These are phyloP conservation scores for Lipomyces lipofer DNA, from an alignment of 805 yeast genomes.

Conservation along the genomic window DNA sequence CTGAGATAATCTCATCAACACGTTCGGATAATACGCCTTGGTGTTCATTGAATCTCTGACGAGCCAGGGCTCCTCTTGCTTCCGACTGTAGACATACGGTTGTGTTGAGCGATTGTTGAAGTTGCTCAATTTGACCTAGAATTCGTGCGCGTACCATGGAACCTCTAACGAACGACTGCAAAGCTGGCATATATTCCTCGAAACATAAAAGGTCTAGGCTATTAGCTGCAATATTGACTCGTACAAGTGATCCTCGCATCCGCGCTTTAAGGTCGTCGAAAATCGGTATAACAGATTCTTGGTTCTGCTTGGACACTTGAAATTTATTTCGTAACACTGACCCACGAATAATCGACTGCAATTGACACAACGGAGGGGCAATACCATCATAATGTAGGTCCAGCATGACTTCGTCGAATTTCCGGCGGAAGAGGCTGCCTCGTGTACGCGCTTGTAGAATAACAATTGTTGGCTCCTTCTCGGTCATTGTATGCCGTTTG, in stretches of 20 bases:
- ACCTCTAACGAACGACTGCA: conserved; percentile 30
- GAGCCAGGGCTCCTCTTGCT: conserved; percentile 48
- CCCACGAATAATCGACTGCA: conserved; percentile 47
- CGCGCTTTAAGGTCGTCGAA: conserved; percentile 21
- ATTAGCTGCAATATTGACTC: conserved; percentile 7
- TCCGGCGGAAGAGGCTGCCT: conserved; percentile 39
- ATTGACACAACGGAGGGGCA: conserved; percentile 31
- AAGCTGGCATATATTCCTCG: conserved; percentile 1
- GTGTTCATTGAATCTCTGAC: conserved; percentile 24
- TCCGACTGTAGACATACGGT: conserved; percentile 56
- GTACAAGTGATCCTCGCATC: conserved; percentile 25
- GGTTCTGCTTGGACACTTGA: background rate
- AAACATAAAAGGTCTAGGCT: conserved; percentile 4
- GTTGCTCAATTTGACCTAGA: background rate
- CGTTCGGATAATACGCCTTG: conserved; percentile 29
- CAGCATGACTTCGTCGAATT: conserved; percentile 12
- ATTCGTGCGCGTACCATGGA: conserved; percentile 10
- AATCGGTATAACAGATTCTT: conserved; percentile 5
- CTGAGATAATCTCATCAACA: conserved; percentile 16
- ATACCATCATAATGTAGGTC: background rate
- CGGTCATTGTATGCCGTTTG: conserved; percentile 38
- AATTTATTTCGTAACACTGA: conserved; percentile 3
- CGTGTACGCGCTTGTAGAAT: conserved; percentile 41
- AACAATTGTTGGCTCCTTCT: conserved; percentile 35
- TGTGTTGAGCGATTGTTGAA: conserved; percentile 20